Conservation (phyloP, 2,329 filamentous ascomycete species). For the Graphiopsis chlorocephala region DNA sequence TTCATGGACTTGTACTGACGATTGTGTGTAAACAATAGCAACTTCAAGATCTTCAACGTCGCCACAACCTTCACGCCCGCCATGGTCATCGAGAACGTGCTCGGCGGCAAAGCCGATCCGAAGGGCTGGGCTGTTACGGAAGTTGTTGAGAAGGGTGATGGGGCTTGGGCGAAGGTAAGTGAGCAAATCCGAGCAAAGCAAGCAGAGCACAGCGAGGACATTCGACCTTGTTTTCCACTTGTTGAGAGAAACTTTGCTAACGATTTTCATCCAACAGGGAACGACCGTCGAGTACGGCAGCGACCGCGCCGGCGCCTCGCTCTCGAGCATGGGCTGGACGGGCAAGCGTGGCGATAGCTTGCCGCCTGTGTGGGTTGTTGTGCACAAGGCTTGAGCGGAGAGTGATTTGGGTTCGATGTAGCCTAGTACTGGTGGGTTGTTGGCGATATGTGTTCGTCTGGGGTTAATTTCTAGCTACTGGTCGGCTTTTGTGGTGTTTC, state of each 20-base stretch:
- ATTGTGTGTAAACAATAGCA: constrained; percentile 6
- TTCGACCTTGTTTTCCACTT: background rate
- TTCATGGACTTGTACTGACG: background rate
- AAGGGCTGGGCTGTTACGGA: constrained; percentile 34
- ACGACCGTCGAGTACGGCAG: constrained; percentile 28
- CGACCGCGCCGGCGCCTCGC: constrained; percentile 29
- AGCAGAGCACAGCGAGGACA: background rate
- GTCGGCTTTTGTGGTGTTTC: background rate
- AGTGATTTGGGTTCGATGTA: background rate
- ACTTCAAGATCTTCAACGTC: constrained; percentile 36
- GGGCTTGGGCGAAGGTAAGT: constrained; percentile 32
- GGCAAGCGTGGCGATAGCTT: constrained; percentile 28
- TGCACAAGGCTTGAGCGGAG: constrained; percentile 28
- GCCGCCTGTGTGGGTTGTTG: constrained; percentile 37
- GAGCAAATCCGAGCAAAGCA: too few relatives aligned
- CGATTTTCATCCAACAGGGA: constrained; percentile 20
- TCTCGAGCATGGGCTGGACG: constrained; percentile 34
- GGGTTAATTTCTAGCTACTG: background rate
- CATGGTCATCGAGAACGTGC: constrained; percentile 33
- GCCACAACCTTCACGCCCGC: constrained; percentile 25
- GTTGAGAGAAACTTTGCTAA: background rate
- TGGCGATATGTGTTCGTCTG: too few relatives aligned
- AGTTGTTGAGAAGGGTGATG: constrained; percentile 32
- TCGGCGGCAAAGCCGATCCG: constrained; percentile 19
- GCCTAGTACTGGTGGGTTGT: background rate